Evolutionary conservation across 805 yeast genomes (phyloP), one percentile per base, ranked within the genome.

Genomic region (Starmerella floris): DNA sequence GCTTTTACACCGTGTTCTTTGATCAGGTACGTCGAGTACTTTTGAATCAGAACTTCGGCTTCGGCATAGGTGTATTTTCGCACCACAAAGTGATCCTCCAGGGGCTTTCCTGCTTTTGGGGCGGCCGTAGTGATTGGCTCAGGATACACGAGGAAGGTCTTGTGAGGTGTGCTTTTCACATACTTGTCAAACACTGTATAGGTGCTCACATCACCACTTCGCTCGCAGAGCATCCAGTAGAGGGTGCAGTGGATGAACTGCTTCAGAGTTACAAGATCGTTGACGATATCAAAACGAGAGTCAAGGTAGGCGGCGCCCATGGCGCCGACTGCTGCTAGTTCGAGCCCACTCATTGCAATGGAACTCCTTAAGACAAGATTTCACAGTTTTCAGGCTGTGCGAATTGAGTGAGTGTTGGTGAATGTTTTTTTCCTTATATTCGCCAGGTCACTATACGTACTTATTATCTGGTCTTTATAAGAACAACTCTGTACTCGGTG

Each of bases 61-160:
- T 85, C 78, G 41, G 62, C 61, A 59, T 81, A 87, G 0, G 94
- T 81, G 56, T 65, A 79, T 11, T 60, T 54, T 54, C 83, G 85
- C 34, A 82, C 50, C 10, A 59, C 59, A 56, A 79, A 87, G 41
- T 70, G 74, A 28, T 75, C 81, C 50, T 66, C 69, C 35, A 50
- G 39, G 4, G 49, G 43, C 26, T 15, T 17, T 30, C 19, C 36
- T 4, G 37, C 16, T 6, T 34, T n/a, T 3, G 54, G 56, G 11
- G 53, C 41, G 5, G 56, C 60, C 17, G 49, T 48, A 4, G 31
- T 25, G 43, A 68, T 48, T 1, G 74, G 74, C 49, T 74, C 65
- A 5, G 80, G 70, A 55, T 76, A 85, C 2, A 73, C 64, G n/a
- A 87, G 56, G 1, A 88, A 93, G 16, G 61, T 55, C 30, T 67